Conservation (phyloP, 805 yeast species). For the Myxozyma neglecta region DNA sequence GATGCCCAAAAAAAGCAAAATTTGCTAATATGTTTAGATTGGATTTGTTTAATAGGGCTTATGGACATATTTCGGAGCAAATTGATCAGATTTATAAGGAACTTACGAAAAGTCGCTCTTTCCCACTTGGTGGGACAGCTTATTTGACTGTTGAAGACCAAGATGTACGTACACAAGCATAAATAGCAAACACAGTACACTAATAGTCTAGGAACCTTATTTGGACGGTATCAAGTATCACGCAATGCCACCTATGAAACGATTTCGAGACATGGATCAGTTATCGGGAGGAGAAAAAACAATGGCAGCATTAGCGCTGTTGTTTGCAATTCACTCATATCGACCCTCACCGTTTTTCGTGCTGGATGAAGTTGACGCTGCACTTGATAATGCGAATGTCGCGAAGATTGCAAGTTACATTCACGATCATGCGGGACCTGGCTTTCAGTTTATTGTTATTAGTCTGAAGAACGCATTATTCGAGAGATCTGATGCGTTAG, state of each 20-base stretch:
- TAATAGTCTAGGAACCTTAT: constrained; percentile 62
- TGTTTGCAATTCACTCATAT: constrained; percentile 86
- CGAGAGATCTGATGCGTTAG: constrained; percentile 85
- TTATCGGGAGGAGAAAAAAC: constrained; percentile 97
- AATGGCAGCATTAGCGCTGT: constrained; percentile 88
- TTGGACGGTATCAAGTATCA: constrained; percentile 79
- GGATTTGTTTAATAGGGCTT: constrained; percentile 66
- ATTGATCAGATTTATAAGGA: constrained; percentile 83
- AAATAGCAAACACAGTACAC: neutral
- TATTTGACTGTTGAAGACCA: constrained; percentile 81
- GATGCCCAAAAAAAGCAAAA: neutral
- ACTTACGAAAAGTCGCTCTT: constrained; percentile 66
- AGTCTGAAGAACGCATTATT: constrained; percentile 84
- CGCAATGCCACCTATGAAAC: constrained; percentile 94
- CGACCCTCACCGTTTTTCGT: constrained; percentile 96
- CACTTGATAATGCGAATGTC: constrained; percentile 87
- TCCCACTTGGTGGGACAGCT: constrained; percentile 92
- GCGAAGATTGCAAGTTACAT: constrained; percentile 84
- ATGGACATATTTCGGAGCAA: constrained; percentile 67
- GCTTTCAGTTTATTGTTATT: constrained; percentile 88
- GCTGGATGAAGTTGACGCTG: constrained; percentile 97
- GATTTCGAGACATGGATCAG: constrained; percentile 88
- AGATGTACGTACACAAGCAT: constrained; percentile 43
- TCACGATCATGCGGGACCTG: constrained; percentile 67
- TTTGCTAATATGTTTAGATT: constrained; percentile 29